These are phyloP conservation scores for Kuraishia hungarica DNA, from an alignment of 805 yeast genomes.

Conservation along the genomic window DNA sequence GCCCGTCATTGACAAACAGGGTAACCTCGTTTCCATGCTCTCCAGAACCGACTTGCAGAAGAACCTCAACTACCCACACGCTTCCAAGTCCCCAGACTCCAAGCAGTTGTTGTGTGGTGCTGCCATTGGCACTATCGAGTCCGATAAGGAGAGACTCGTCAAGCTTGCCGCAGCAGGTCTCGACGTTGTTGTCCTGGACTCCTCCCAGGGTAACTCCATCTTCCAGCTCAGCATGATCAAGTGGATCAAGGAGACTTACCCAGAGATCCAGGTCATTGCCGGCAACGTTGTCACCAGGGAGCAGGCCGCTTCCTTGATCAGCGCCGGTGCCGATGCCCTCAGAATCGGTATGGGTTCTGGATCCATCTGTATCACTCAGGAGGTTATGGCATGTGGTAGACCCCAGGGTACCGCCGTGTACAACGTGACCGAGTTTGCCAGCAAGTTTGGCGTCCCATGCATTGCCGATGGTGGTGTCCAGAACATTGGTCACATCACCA, in stretches of 20 bases:
- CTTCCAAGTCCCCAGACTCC: slow-evolving; percentile 86
- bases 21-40: slow-evolving; percentile 76
- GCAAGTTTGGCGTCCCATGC: slow-evolving; percentile 94
- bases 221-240: slow-evolving; percentile 92
- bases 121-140: slow-evolving; percentile 89
- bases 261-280: slow-evolving; percentile 82
- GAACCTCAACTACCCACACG: slow-evolving; percentile 87
- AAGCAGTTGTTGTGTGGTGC: slow-evolving; percentile 99
- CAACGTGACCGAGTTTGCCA: slow-evolving; percentile 89
- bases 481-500: slow-evolving; percentile 96
- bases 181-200: slow-evolving; percentile 92
- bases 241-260: slow-evolving; percentile 77
- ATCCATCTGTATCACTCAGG: slow-evolving; percentile 98
- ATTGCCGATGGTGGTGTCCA: slow-evolving; percentile 99
- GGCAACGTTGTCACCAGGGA: slow-evolving; percentile 99
- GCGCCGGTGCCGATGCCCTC: slow-evolving; percentile 95
- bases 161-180: slow-evolving; percentile 92
- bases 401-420: slow-evolving; percentile 99
- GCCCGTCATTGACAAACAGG: slow-evolving; percentile 77
- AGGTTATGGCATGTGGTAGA: slow-evolving; percentile 99
- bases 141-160: slow-evolving; percentile 77
- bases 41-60: slow-evolving; percentile 96
- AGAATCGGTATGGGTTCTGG: slow-evolving; percentile 99
- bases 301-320: slow-evolving; percentile 92
- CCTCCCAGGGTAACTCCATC: slow-evolving; percentile 94